These are phyloP conservation scores for Mucor mucedo DNA, from an alignment of 371 early-diverging fungal genomes.

Conservation along the genomic window DNA sequence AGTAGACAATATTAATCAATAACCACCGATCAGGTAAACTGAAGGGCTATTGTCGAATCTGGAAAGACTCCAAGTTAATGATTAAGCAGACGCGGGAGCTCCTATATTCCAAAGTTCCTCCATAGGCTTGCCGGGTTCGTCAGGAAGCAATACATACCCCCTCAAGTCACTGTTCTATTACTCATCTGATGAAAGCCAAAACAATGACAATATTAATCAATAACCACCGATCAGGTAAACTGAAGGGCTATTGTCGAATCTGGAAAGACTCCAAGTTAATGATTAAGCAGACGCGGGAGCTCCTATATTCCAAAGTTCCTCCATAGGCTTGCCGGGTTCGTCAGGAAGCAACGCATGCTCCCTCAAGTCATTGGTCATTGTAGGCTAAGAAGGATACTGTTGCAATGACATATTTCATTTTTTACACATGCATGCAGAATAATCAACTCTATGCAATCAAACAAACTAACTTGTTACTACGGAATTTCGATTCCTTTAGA, in stretches of 20 bases:
- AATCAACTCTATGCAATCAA: no score
- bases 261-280: conserved; percentile 30
- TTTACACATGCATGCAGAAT: no score
- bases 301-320: conserved; percentile 33
- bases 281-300: conserved; percentile 32
- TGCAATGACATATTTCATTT: no score
- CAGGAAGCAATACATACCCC: conserved; percentile 23
- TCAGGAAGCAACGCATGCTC: conserved; percentile 26
- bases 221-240: conserved; percentile 30
- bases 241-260: conserved; percentile 32
- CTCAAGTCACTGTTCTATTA: conserved; percentile 28
- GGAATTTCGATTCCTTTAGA: conserved; percentile 26
- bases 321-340: conserved; percentile 33
- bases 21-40: conserved; percentile 29
- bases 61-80: conserved; percentile 30
- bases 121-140: conserved; percentile 35
- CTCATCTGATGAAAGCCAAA: conserved; percentile 1
- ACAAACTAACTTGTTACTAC: conserved; percentile 18
- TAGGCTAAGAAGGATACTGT: conserved; percentile 28
- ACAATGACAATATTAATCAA: conserved; percentile 26
- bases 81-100: conserved; percentile 32
- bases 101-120: conserved; percentile 32
- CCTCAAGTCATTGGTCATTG: conserved; percentile 33
- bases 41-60: conserved; percentile 32
- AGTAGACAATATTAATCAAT: conserved; percentile 28